Evolutionary conservation across 2,329 filamentous ascomycete genomes (phyloP).

Genomic region (Penicillium sp.): DNA sequence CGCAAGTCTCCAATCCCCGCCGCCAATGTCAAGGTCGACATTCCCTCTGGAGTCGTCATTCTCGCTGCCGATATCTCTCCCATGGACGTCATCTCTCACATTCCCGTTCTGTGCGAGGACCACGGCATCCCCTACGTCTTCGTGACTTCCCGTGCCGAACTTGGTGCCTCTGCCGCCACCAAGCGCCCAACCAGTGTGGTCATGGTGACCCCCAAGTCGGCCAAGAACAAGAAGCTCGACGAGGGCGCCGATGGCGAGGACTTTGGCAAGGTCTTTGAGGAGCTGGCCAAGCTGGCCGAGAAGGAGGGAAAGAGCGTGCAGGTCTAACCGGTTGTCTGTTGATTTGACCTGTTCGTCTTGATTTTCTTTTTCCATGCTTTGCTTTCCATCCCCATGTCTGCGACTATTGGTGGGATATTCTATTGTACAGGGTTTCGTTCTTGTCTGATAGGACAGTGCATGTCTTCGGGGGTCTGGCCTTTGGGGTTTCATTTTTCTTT

Average conservation of each 20-base stretch:
- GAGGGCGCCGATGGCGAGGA: constrained; percentile 42
- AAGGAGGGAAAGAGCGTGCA: constrained; percentile 55
- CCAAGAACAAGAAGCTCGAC: constrained; percentile 46
- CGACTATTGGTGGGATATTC: constrained; percentile 27
- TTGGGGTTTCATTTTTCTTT: constrained; percentile 30
- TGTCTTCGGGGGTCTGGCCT: constrained; percentile 36
- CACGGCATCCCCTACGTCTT: constrained; percentile 97
- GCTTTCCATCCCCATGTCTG: constrained; percentile 17
- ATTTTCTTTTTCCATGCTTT: constrained; percentile 14
- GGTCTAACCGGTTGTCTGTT: constrained; percentile 33
- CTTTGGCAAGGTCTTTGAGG: constrained; percentile 50
- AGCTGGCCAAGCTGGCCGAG: constrained; percentile 53
- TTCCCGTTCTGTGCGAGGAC: constrained; percentile 96
- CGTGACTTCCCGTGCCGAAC: constrained; percentile 83
- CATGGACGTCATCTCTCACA: constrained; percentile 97
- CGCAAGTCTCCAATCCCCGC: constrained; percentile 76
- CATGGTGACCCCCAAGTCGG: constrained; percentile 60
- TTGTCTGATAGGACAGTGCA: constrained; percentile 32
- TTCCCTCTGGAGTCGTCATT: constrained; percentile 71
- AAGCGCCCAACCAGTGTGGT: constrained; percentile 96
- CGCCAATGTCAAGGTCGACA: constrained; percentile 55
- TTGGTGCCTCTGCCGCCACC: constrained; percentile 87
- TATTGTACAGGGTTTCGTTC: constrained; percentile 36
- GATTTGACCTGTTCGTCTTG: constrained; percentile 8
- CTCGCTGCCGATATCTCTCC: constrained; percentile 97